Evolutionary conservation across 2,329 filamentous ascomycete genomes (phyloP).

Genomic region (Microthyrium microscopicum): DNA sequence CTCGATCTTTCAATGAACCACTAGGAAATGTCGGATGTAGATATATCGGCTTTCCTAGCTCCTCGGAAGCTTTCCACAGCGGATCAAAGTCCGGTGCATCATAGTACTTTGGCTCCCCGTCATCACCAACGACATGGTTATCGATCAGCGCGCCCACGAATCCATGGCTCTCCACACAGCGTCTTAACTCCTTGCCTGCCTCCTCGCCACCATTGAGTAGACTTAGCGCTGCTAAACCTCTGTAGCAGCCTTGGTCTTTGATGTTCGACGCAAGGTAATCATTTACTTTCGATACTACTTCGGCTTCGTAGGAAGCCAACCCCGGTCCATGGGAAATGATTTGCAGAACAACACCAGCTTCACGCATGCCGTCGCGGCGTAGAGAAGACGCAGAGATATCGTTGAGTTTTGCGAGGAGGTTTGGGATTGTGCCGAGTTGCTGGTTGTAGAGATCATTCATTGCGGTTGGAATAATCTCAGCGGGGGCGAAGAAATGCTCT

Average conservation of each 20-base stretch:
- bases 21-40: conserved; percentile 24
- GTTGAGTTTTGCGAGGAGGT: conserved; percentile 9
- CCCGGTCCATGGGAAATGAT: conserved; percentile 18
- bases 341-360: conserved; percentile 13
- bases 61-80: conserved; percentile 24
- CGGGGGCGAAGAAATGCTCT: conserved; percentile 22
- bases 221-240: conserved; percentile 25
- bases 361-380: conserved; percentile 15
- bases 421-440: conserved; percentile 5
- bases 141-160: conserved; percentile 34
- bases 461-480: conserved; percentile 11
- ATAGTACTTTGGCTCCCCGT: no score
- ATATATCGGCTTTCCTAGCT: conserved; percentile 28
- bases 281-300: conserved; percentile 14
- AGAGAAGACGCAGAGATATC: conserved; percentile 10
- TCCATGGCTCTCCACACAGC: conserved; percentile 26
- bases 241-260: conserved; percentile 21
- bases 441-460: conserved; percentile 7
- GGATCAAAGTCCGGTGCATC: conserved; percentile 27
- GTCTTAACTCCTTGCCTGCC: conserved; percentile 22
- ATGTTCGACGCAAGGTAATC: conserved; percentile 18
- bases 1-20: conserved; percentile 11
- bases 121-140: conserved; percentile 20
- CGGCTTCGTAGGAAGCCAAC: neutral
- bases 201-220: conserved; percentile 22